These are phyloP conservation scores for Fagopyrum esculentum DNA, from an alignment of 148 eudicot genomes.

Conservation along the genomic window DNA sequence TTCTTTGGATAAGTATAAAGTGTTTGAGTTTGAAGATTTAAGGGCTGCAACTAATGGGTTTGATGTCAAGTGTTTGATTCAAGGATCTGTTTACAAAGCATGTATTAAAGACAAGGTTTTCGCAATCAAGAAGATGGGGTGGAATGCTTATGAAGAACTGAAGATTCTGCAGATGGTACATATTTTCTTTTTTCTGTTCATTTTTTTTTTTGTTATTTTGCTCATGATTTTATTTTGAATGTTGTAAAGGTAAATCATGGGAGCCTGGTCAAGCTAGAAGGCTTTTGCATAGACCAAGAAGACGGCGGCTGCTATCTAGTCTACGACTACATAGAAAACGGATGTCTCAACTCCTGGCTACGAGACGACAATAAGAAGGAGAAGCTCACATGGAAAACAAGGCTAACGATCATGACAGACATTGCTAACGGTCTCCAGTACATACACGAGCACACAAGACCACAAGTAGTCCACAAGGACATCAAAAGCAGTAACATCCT, in stretches of 20 bases:
- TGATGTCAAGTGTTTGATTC: slow-evolving; percentile 46
- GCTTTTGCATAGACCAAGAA: slow-evolving; percentile 81
- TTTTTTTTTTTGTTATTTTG: not conserved
- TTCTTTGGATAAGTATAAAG: slow-evolving; percentile 81
- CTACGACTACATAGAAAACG: slow-evolving; percentile 82
- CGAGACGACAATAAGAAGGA: slow-evolving; percentile 28
- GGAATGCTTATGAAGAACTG: slow-evolving; percentile 90
- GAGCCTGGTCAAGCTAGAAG: slow-evolving; percentile 74
- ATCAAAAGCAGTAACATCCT: slow-evolving; percentile 84
- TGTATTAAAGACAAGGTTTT: slow-evolving; percentile 43
- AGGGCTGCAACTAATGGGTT: slow-evolving; percentile 62
- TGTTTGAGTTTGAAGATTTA: slow-evolving; percentile 58
- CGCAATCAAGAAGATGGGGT: slow-evolving; percentile 90
- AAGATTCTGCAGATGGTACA: slow-evolving; percentile 94
- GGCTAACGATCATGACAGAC: slow-evolving; percentile 66
- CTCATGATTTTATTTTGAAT: not conserved
- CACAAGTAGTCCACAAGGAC: slow-evolving; percentile 93
- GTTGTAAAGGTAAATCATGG: slow-evolving; percentile 76
- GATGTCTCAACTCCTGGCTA: slow-evolving; percentile 66
- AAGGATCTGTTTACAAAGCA: slow-evolving; percentile 79
- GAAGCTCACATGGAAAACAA: slow-evolving; percentile 59
- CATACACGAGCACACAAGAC: slow-evolving; percentile 86
- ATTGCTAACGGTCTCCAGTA: slow-evolving; percentile 89
- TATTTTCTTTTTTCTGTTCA: not conserved
- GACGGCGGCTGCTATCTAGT: slow-evolving; percentile 79